Conservation (phyloP, 345 rosid species). For the Laguncularia racemosa region DNA sequence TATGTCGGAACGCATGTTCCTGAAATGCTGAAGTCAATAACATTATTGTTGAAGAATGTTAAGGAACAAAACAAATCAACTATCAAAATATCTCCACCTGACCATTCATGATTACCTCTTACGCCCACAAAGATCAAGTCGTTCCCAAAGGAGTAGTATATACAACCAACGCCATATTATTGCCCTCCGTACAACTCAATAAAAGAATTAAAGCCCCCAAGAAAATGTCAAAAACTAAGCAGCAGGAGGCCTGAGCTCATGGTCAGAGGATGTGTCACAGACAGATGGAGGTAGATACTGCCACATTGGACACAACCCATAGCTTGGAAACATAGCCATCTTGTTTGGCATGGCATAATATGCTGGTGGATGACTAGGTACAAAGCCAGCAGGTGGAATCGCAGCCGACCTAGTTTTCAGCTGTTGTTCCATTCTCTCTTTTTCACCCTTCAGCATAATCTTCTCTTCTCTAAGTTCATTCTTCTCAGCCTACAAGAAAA, state of each 20-base stretch:
- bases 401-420: conserved; percentile 38
- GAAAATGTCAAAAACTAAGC: conserved; percentile 30
- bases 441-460: conserved; percentile 59
- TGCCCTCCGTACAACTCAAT: no score
- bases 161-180: no score
- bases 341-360: conserved; percentile 46
- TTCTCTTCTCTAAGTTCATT: conserved; percentile 86
- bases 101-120: no score
- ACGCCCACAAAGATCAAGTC: no score
- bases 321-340: conserved; percentile 60
- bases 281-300: conserved; percentile 76
- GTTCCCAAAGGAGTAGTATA: no score
- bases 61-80: no score
- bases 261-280: conserved; percentile 82
- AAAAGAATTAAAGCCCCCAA: background rate
- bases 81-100: no score
- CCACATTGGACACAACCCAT: conserved; percentile 86
- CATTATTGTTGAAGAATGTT: no score
- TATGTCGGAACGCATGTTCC: no score
- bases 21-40: no score
- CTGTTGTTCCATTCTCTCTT: conserved; percentile 70
- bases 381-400: conserved; percentile 47
- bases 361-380: conserved; percentile 45
- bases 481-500: conserved; percentile 61
- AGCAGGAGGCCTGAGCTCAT: conserved; percentile 95